Percentiles rank a stretch among this genome's conserved stretches.
Conservation (phyloP, 768 basidiomycete species). For the Russula abietina region DNA sequence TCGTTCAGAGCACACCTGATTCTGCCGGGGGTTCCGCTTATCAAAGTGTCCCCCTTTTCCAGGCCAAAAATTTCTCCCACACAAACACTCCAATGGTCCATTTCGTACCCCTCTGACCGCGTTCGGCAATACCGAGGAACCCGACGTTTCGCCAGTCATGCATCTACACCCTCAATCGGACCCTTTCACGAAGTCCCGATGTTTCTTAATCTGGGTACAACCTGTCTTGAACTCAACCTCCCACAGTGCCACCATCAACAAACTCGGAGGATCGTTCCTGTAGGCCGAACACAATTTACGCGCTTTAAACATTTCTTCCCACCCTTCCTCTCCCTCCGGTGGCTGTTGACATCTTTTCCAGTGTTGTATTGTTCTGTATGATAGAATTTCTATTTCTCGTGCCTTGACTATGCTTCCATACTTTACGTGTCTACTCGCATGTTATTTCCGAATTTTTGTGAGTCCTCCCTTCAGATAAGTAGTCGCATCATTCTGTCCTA, state of each 20-base stretch:
- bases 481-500: background rate
- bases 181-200: background rate
- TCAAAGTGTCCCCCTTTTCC: background rate
- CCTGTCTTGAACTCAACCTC: background rate
- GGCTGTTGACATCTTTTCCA: background rate
- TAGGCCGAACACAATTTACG: background rate
- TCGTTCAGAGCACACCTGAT: background rate
- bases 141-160: background rate
- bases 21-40: background rate
- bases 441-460: background rate
- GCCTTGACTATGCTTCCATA: background rate
- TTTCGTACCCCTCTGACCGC: background rate
- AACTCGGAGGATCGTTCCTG: background rate
- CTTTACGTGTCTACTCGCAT: background rate
- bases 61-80: background rate
- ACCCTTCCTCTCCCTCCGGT: background rate
- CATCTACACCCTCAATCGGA: background rate
- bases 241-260: background rate
- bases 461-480: background rate
- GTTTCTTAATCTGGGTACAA: background rate
- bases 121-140: background rate
- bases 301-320: no score
- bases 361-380: background rate
- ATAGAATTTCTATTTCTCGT: background rate
- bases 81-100: background rate